Evolutionary conservation across 1,139 yeast genomes (phyloP), one percentile per base, ranked within the genome.

Genomic region (Candida anutae): DNA sequence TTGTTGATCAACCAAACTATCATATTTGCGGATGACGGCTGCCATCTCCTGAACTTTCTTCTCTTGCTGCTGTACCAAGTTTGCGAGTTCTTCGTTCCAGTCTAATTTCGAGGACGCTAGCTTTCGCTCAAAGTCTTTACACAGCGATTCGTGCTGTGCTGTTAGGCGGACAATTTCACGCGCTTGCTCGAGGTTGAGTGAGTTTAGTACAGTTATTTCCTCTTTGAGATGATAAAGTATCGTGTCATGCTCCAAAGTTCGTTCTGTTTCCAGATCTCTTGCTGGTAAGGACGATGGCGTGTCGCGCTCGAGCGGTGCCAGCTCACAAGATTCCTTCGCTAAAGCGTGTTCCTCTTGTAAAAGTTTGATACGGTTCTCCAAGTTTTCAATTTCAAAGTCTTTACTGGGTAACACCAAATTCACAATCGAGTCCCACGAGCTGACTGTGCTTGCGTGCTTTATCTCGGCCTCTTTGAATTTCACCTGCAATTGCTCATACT

Each of bases 1-100:
- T 36, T 59, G 62, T 25, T 59, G 64, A 25, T 61, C 65, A 2
- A 68, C 37, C 13, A 60, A 36, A 2, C 45, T 43, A 39, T 64
- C 70, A 36, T 53, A 63, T 35, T 50, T 55, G 13, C 51, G 33
- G 2, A 62, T 39, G 1, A 49, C 46, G 3, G 55, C 40, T 2
- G 50, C 37, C 14, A 61, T 37, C 24, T 60, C 65, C 32, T 56
- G 57, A 12, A 60, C 48, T 30, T 52, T 56, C 21, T 36, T 29
- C 16, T 41, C 45, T 18, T 40, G 31, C 22, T 36, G 45, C 1
- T 30, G 24, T 5, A 37, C 34, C 21, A 30, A 32, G n/a, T 33
- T 23, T 15, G 31, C 30, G 21, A 41, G 18, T 14, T 33, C 40
- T 6, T 34, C 37, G 15, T 26, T 35, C 22, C 43, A 18, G 13